A percentile compares a stretch with the other conserved stretches of the same genome.
phyloP scores from a whole-genome alignment of 768 basidiomycete genomes.

The Lactarius quietus region DNA sequence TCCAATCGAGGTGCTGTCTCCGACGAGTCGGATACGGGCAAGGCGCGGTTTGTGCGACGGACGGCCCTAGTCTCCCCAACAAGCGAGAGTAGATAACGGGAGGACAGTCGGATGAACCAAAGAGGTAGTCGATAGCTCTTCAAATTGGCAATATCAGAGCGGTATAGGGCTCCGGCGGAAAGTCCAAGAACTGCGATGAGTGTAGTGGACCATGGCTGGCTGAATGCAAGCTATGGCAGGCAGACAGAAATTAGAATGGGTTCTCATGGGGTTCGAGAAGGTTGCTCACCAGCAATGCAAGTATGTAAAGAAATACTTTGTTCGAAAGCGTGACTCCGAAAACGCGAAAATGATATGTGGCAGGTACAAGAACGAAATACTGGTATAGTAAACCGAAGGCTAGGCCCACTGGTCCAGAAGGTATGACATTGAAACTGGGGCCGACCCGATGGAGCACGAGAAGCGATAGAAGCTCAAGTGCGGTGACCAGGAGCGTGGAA shows the following conservation, averaged over 20 bases:
- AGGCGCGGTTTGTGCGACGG: conserved; percentile 41
- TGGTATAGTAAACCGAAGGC: conserved; percentile 83
- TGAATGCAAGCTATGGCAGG: conserved; percentile 57
- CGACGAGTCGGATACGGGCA: conserved; percentile 9
- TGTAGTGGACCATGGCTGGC: conserved; percentile 62
- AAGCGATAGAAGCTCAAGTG: conserved; percentile 63
- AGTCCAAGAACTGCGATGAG: conserved; percentile 62
- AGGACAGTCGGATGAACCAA: conserved; percentile 50
- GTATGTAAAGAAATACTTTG: conserved; percentile 68
- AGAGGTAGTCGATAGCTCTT: conserved; percentile 77
- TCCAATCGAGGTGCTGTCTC: conserved; percentile 33
- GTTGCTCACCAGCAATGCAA: conserved; percentile 63
- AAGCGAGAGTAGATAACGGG: conserved; percentile 59
- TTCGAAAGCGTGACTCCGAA: conserved; percentile 72
- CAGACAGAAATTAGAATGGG: not conserved
- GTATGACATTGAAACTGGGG: conserved; percentile 56
- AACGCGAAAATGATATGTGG: conserved; percentile 69
- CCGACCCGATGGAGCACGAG: conserved; percentile 63
- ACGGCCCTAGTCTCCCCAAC: conserved; percentile 67
- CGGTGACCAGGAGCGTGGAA: conserved; percentile 59
- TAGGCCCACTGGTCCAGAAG: conserved; percentile 71
- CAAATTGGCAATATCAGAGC: conserved; percentile 74
- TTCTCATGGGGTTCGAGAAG: not conserved
- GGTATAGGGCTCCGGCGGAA: conserved; percentile 71
- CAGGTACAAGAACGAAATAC: conserved; percentile 72